Evolutionary conservation across 805 yeast species (phyloP), one percentile per base, ranked within the genome.

Genomic region (Wickerhamomyces kurtzmanii): DNA sequence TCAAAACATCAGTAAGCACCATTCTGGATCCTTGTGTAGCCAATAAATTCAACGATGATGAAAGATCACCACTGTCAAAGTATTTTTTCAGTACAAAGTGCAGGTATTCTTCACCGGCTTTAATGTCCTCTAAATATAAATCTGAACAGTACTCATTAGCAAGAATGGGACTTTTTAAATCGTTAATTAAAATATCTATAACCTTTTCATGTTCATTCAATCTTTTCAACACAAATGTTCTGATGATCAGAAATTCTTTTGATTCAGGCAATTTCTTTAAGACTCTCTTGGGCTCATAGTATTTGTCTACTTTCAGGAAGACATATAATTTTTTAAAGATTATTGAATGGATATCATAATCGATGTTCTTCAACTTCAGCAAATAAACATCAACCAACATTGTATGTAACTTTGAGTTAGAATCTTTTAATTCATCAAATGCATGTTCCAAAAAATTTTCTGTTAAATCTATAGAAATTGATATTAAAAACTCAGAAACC

Each of bases 151-250:
- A 81, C 3, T 53, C 45, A 34, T 78, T 64, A 0, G 94, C 81
- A n/a, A 59, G 55, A 13, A 51, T 51, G 26, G 70, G 62, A 43
- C 79, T 79, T 4, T 67, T 52, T 24, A 82, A 49, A 13, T 73
- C 72, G 27, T 68, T 61, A 26, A 71, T 72, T 15, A 75, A 59
- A 3, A 84, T 67, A 30, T 71, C 69, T 12, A 89, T 53, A 0
- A 84, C 76, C 27, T 71, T 65, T 8, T 64, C 62, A 43, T 82
- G 83, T 29, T 71, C 71, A 1, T 71, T 75, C 23, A 80, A 43
- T 33, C 71, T 65, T 25, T 65, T 65, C 30, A 79, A 60, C 3
- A 86, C 68, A 25, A 68, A 61, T 0, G 82, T 71, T 22, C 70
- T 64, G 22, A 77, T 59, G 15, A 68, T 55, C 7, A 66, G 31